Percentiles rank a stretch among this genome's conserved stretches.
These are phyloP conservation scores for Calonectria pteridis DNA, from an alignment of 2,329 filamentous ascomycete species.

Conservation along the genomic window DNA sequence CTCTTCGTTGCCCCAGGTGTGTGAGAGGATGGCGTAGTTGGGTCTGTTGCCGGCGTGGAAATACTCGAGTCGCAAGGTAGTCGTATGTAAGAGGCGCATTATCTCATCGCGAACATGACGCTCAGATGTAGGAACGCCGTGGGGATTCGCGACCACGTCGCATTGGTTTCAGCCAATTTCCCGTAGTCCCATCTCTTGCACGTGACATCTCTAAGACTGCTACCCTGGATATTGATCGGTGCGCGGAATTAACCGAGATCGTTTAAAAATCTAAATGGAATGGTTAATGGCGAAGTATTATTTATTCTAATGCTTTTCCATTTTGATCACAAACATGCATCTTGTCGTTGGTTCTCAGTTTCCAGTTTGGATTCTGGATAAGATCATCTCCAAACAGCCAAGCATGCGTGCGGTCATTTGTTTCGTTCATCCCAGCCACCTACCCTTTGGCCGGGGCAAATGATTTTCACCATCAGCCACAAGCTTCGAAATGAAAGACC, in stretches of 20 bases:
- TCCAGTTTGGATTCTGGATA: not conserved
- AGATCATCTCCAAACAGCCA: not conserved
- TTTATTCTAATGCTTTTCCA: not conserved
- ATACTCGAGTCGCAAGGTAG: slow-evolving; percentile 1
- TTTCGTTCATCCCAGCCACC: too few species aligned
- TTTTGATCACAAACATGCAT: not conserved
- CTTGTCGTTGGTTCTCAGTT: not conserved
- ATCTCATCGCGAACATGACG: not conserved
- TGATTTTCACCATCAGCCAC: too few species aligned
- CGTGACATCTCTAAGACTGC: not conserved
- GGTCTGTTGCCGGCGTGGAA: not conserved
- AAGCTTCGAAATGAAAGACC: too few species aligned
- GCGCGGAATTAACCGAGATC: not conserved
- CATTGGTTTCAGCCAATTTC: not conserved
- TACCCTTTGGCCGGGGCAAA: too few species aligned
- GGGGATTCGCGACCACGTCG: not conserved
- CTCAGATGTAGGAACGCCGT: not conserved
- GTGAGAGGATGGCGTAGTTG: slow-evolving; percentile 52
- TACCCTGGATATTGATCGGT: not conserved
- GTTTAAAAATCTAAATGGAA: not conserved
- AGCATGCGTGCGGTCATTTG: too few species aligned
- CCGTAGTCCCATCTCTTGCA: not conserved
- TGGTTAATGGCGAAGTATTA: not conserved
- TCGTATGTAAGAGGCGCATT: slow-evolving; percentile 23
- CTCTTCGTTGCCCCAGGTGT: slow-evolving; percentile 50